These are phyloP conservation scores for Aspergillus udagawae DNA, from an alignment of 2,329 filamentous ascomycete species.

Conservation along the genomic window DNA sequence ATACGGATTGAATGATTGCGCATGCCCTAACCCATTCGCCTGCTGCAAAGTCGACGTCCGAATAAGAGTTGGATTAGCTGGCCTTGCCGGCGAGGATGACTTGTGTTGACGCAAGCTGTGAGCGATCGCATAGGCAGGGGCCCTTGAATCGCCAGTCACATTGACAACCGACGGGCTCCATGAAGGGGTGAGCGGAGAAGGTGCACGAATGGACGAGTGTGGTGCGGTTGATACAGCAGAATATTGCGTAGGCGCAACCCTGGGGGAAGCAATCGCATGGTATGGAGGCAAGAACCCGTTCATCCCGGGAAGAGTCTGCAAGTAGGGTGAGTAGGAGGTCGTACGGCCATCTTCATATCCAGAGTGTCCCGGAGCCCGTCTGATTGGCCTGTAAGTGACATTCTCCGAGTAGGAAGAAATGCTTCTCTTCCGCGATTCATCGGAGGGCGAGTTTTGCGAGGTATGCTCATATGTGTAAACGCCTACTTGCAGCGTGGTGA, in stretches of 20 bases:
- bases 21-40: slow-evolving; percentile 45
- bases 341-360: slow-evolving; percentile 47
- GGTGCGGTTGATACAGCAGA: slow-evolving; percentile 35
- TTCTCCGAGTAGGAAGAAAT: slow-evolving; percentile 50
- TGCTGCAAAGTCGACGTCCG: slow-evolving; percentile 64
- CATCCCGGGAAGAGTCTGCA: slow-evolving; percentile 46
- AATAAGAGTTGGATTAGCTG: slow-evolving; percentile 58
- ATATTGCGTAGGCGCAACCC: slow-evolving; percentile 41
- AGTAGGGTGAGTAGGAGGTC: slow-evolving; percentile 47
- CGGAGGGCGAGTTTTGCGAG: slow-evolving; percentile 35
- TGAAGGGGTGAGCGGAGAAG: slow-evolving; percentile 45
- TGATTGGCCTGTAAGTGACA: slow-evolving; percentile 44
- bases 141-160: slow-evolving; percentile 42
- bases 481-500: slow-evolving; percentile 54
- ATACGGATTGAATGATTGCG: slow-evolving; percentile 68
- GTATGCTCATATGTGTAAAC: slow-evolving; percentile 58
- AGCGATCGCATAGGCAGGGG: slow-evolving; percentile 39
- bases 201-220: slow-evolving; percentile 45
- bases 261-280: slow-evolving; percentile 36
- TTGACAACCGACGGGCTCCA: slow-evolving; percentile 49
- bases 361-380: slow-evolving; percentile 46
- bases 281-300: slow-evolving; percentile 38
- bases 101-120: slow-evolving; percentile 35
- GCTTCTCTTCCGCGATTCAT: slow-evolving; percentile 54
- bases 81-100: slow-evolving; percentile 43